A percentile compares a stretch with the other conserved stretches of the same genome.
These are phyloP conservation scores for Polyplosphaeria fusca DNA, from an alignment of 495 filamentous ascomycete species.

Conservation along the genomic window DNA sequence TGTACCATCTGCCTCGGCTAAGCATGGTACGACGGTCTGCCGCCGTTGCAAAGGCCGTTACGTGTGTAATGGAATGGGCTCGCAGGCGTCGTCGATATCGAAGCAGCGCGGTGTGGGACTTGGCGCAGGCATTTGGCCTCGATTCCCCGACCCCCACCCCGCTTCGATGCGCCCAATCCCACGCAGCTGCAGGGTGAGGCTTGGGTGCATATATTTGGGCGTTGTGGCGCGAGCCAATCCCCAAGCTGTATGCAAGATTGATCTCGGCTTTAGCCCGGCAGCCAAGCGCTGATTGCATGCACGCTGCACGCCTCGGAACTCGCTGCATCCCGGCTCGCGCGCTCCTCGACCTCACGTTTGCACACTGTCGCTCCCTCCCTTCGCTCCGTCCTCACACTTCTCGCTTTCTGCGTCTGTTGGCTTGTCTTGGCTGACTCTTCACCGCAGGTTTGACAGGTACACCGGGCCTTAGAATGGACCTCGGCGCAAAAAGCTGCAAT, in stretches of 20 bases:
- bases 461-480: conserved; percentile 12
- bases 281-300: conserved; percentile 8
- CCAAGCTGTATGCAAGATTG: conserved; percentile 22
- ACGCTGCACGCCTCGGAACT: background rate
- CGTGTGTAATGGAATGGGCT: background rate
- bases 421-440: conserved; percentile 14
- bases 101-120: conserved; percentile 1
- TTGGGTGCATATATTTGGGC: conserved; percentile 8
- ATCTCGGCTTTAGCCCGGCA: conserved; percentile 10
- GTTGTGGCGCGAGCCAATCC: conserved; percentile 18
- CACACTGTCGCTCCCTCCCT: background rate
- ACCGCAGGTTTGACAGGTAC: conserved; percentile 24
- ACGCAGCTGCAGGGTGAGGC: conserved; percentile 12
- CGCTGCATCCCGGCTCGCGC: background rate
- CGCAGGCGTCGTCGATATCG: background rate
- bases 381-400: background rate
- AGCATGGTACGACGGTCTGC: background rate
- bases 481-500: background rate
- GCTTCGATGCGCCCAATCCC: conserved; percentile 8
- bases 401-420: background rate
- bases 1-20: background rate
- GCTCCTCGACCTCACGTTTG: background rate
- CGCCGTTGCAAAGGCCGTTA: conserved; percentile 6
- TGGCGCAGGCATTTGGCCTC: conserved; percentile 1
- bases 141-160: background rate